Percentiles rank a stretch among this genome's conserved stretches.
These are phyloP conservation scores for Sisymbrium altissimum DNA, from an alignment of 345 rosid species.

Conservation along the genomic window DNA sequence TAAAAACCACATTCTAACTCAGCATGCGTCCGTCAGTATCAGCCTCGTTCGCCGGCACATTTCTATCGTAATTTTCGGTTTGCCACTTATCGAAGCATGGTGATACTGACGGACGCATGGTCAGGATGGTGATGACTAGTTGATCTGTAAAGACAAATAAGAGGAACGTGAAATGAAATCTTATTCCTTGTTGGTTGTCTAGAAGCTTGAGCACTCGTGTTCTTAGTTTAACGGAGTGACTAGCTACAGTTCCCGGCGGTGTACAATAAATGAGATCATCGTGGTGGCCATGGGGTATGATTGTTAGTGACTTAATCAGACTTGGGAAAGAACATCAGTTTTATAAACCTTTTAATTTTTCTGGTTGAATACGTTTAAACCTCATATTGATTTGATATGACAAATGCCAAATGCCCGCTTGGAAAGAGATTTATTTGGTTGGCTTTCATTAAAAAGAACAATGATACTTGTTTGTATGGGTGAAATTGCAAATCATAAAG, in stretches of 20 bases:
- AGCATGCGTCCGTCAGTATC: no score
- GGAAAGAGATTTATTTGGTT: neutral
- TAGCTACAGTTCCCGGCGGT: neutral
- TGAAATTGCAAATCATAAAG: slow-evolving; percentile 3
- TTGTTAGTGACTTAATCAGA: neutral
- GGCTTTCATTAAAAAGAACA: neutral
- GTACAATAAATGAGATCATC: neutral
- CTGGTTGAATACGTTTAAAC: neutral
- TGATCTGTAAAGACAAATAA: no score
- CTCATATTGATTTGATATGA: neutral
- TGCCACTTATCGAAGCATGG: no score
- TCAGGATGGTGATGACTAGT: no score
- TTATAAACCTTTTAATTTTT: neutral
- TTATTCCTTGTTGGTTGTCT: neutral
- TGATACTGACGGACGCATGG: no score
- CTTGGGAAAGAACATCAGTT: neutral
- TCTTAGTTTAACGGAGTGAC: neutral
- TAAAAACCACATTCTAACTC: no score
- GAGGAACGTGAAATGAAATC: neutral
- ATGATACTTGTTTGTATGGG: neutral
- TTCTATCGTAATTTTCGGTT: no score
- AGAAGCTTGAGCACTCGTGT: neutral
- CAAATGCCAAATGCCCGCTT: neutral
- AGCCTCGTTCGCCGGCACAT: no score
- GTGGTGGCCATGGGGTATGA: neutral